These are phyloP conservation scores for Pseudozyma hubeiensis DNA, from an alignment of 1,284 basidiomycete genomes.

Conservation along the genomic window DNA sequence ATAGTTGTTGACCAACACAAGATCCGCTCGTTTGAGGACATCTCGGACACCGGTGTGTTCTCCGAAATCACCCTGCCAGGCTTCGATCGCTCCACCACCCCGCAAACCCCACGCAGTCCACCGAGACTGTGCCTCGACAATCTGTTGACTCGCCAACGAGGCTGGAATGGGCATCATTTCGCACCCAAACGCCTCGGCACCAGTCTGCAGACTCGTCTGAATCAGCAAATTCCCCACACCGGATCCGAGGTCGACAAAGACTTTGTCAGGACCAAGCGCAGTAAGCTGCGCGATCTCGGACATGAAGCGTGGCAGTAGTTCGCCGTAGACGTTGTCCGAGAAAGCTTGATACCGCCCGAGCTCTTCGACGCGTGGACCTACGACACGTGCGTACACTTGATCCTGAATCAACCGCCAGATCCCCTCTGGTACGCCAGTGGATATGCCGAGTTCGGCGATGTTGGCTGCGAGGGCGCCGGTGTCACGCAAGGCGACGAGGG, in stretches of 20 bases:
- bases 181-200: conserved; percentile 71
- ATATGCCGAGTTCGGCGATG: conserved; percentile 55
- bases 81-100: conserved; percentile 69
- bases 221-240: conserved; percentile 74
- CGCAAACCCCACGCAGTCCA: conserved; percentile 72
- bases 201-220: conserved; percentile 73
- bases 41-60: conserved; percentile 65
- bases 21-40: conserved; percentile 71
- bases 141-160: conserved; percentile 71
- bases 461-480: conserved; percentile 66
- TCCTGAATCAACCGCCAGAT: conserved; percentile 72
- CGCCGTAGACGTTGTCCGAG: conserved; percentile 69
- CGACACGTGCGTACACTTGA: conserved; percentile 73
- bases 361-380: conserved; percentile 72
- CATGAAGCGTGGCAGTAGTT: conserved; percentile 70
- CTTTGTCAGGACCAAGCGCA: conserved; percentile 63
- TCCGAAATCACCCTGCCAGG: conserved; percentile 73
- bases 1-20: conserved; percentile 74
- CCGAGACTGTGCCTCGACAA: conserved; percentile 71
- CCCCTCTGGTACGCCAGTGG: conserved; percentile 62
- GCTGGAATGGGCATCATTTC: conserved; percentile 72
- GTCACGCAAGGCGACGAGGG: conserved; percentile 69
- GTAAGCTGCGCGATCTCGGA: conserved; percentile 69
- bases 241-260: conserved; percentile 73
- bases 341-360: conserved; percentile 71